These are phyloP conservation scores for Penicillium angulare DNA, from an alignment of 495 filamentous ascomycete genomes.

Conservation along the genomic window DNA sequence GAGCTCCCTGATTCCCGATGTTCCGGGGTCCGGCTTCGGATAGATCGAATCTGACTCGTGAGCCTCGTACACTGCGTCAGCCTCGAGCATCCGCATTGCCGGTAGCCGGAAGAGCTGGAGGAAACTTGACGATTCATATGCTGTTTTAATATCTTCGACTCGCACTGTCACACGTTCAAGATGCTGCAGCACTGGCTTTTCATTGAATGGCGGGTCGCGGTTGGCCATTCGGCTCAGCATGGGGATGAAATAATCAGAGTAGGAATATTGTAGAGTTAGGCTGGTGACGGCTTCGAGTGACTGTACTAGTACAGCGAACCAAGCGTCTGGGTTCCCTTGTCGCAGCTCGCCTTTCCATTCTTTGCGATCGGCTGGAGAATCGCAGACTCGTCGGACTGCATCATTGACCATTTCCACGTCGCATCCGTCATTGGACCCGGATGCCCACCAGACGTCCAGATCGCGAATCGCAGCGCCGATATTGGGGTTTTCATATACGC, in stretches of 20 bases:
- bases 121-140: background rate
- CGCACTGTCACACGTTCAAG: constrained; percentile 2
- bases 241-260: constrained; percentile 6
- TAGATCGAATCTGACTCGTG: background rate
- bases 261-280: no score
- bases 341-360: no score
- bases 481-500: no score
- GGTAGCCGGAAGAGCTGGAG: constrained; percentile 15
- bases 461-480: no score
- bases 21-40: background rate
- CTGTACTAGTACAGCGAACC: no score
- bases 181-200: constrained; percentile 3
- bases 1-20: constrained; percentile 2
- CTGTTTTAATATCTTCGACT: background rate
- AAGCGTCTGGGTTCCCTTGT: no score
- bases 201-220: constrained; percentile 7
- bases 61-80: constrained; percentile 1
- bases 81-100: constrained; percentile 1
- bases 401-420: no score
- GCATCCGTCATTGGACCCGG: no score
- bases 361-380: no score
- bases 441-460: no score
- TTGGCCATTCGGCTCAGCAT: constrained; percentile 4
- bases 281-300: no score
- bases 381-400: no score